phyloP scores from a whole-genome alignment of 371 early-diverging fungal genomes.

The Zychaea mexicana region DNA sequence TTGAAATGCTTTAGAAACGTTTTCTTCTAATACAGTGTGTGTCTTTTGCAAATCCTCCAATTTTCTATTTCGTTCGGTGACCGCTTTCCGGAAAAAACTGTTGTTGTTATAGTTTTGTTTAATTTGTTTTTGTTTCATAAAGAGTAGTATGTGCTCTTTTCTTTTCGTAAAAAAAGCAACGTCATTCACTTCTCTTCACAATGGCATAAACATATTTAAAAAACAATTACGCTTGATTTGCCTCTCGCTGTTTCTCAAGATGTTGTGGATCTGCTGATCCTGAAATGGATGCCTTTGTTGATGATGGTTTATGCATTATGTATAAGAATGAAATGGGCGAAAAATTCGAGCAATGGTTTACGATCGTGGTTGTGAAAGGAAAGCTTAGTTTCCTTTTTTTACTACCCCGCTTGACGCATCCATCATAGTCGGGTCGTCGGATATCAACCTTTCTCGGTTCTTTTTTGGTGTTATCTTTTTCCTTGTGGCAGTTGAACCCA shows the following conservation, averaged over 20 bases:
- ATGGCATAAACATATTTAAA: background rate
- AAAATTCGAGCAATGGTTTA: background rate
- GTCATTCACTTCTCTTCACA: background rate
- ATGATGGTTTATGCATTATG: constrained; percentile 13
- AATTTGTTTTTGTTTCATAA: no score
- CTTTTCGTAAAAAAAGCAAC: background rate
- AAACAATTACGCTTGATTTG: constrained; percentile 16
- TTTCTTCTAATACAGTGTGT: constrained; percentile 33
- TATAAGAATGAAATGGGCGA: background rate
- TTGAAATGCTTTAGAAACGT: constrained; percentile 5
- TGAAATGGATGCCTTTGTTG: constrained; percentile 3
- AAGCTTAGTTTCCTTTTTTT: no score
- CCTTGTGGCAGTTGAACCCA: no score
- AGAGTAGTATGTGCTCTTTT: background rate
- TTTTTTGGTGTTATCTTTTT: no score
- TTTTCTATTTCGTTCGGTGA: constrained; percentile 42
- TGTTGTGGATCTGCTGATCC: background rate
- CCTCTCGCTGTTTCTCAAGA: constrained; percentile 17
- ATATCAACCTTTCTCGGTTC: no score
- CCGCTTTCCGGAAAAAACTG: constrained; percentile 36
- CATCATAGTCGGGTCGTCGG: no score
- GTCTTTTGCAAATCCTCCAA: constrained; percentile 42
- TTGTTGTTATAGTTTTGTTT: no score
- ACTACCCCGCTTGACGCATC: no score
- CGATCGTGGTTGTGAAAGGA: no score